Evolutionary conservation across 768 basidiomycete species (phyloP).

Genomic region (Amanita pseudoporphyria): DNA sequence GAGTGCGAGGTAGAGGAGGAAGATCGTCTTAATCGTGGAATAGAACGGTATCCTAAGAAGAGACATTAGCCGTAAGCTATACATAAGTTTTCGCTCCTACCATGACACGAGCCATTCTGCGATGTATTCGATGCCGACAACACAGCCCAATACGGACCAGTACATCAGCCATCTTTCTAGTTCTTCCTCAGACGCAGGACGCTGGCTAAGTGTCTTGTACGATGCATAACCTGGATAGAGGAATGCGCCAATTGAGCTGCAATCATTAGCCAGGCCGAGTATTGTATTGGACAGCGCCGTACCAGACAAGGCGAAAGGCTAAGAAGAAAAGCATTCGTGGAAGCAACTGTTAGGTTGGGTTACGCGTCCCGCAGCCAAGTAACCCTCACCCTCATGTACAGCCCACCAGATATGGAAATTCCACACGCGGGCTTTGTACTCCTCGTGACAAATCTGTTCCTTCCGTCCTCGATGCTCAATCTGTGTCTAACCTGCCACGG

Average conservation of each 20-base stretch:
- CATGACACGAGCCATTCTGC: conserved; percentile 85
- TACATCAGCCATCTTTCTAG: conserved; percentile 97
- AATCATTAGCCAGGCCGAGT: neutral
- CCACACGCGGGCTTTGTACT: too few species aligned
- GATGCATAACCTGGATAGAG: conserved; percentile 93
- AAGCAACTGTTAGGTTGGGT: neutral
- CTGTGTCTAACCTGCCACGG: too few species aligned
- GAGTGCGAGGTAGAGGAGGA: conserved; percentile 83
- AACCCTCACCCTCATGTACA: neutral
- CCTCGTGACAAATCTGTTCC: too few species aligned
- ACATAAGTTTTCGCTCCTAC: conserved; percentile 26
- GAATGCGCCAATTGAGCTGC: conserved; percentile 66
- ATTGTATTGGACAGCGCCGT: neutral
- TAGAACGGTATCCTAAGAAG: conserved; percentile 79
- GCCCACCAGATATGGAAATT: conserved; percentile 1
- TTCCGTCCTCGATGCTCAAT: too few species aligned
- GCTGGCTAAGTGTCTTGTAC: conserved; percentile 86
- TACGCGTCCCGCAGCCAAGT: neutral
- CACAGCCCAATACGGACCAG: conserved; percentile 84
- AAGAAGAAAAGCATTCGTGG: conserved; percentile 37
- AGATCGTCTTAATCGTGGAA: conserved; percentile 67
- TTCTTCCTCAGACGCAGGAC: conserved; percentile 78
- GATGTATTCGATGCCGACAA: conserved; percentile 73
- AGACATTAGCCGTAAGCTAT: neutral
- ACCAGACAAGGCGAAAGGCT: conserved; percentile 41